Evolutionary conservation across 164 flowering plant genomes (phyloP).

Genomic region (Berberis vulgaris): DNA sequence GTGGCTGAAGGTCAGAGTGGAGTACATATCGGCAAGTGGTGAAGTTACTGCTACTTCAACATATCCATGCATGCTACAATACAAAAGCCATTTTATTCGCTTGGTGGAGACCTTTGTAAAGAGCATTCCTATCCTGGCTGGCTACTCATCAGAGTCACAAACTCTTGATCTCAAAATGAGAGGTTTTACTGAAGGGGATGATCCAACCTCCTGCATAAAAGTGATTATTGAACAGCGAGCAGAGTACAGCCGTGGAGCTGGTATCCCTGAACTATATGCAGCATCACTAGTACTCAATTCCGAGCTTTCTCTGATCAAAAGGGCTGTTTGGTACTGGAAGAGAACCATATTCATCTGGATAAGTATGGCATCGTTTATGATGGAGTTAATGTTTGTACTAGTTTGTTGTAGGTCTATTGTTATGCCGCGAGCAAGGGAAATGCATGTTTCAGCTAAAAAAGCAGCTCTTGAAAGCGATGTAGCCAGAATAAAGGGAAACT

Average conservation of each 20-base stretch:
- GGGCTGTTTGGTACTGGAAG: slow-evolving; percentile 79
- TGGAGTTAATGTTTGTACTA: slow-evolving; percentile 44
- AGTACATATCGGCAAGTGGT: slow-evolving; percentile 51
- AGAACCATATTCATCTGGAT: slow-evolving; percentile 58
- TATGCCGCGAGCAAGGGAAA: slow-evolving; percentile 39
- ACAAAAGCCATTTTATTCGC: slow-evolving; percentile 62
- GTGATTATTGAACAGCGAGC: slow-evolving; percentile 74
- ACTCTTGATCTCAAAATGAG: slow-evolving; percentile 35
- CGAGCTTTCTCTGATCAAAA: slow-evolving; percentile 36
- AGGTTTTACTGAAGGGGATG: slow-evolving; percentile 43
- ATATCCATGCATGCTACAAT: slow-evolving; percentile 62
- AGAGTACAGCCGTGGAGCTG: slow-evolving; percentile 24
- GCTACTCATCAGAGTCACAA: slow-evolving; percentile 69
- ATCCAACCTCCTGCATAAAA: slow-evolving; percentile 60
- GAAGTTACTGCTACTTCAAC: slow-evolving; percentile 42
- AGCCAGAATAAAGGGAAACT: slow-evolving; percentile 8
- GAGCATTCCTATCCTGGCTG: slow-evolving; percentile 58
- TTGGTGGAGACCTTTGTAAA: slow-evolving; percentile 48
- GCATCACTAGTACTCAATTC: too few relatives aligned
- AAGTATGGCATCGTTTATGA: slow-evolving; percentile 33
- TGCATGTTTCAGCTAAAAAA: slow-evolving; percentile 20
- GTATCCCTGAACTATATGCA: too few relatives aligned
- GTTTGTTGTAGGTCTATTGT: slow-evolving; percentile 60
- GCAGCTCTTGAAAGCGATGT: slow-evolving; percentile 1
- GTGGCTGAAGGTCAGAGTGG: slow-evolving; percentile 60